Evolutionary conservation across 1,284 basidiomycete genomes (phyloP).

Genomic region (Tylopilus sp.): DNA sequence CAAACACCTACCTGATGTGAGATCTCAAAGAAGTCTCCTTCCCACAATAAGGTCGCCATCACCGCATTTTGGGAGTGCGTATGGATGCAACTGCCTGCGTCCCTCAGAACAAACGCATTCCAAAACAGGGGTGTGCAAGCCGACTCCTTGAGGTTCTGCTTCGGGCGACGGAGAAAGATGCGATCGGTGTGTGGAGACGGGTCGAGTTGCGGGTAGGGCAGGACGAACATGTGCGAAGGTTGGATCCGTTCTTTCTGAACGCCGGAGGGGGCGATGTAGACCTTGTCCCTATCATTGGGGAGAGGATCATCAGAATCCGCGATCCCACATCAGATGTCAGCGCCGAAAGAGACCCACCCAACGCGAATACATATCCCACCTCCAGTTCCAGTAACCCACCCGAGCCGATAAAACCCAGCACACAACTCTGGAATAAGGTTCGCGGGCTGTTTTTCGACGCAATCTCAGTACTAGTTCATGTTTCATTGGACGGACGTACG

Average conservation of each 20-base stretch:
- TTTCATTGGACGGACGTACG: constrained; percentile 32
- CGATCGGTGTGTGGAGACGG: constrained; percentile 66
- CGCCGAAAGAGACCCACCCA: constrained; percentile 41
- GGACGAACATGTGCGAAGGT: constrained; percentile 63
- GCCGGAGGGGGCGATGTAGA: constrained; percentile 46
- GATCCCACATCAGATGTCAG: constrained; percentile 36
- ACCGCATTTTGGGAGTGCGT: constrained; percentile 85
- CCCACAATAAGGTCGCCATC: constrained; percentile 77
- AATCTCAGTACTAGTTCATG: constrained; percentile 3
- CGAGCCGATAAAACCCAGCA: constrained; percentile 28
- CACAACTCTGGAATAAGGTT: constrained; percentile 77
- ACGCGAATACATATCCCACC: constrained; percentile 70
- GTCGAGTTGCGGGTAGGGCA: constrained; percentile 64
- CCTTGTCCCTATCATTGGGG: not conserved
- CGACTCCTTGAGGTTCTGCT: constrained; percentile 62
- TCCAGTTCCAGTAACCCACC: constrained; percentile 62
- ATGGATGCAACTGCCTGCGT: constrained; percentile 83
- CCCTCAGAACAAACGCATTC: constrained; percentile 85
- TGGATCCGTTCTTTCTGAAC: constrained; percentile 84
- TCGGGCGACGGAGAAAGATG: constrained; percentile 69
- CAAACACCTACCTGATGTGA: too few relatives aligned
- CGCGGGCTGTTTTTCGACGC: constrained; percentile 53
- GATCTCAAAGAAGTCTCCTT: constrained; percentile 53
- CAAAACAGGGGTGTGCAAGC: constrained; percentile 87
- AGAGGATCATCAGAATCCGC: not conserved